phyloP scores from a whole-genome alignment of 108 stramenopile genomes.

The Cyclotella baltica region DNA sequence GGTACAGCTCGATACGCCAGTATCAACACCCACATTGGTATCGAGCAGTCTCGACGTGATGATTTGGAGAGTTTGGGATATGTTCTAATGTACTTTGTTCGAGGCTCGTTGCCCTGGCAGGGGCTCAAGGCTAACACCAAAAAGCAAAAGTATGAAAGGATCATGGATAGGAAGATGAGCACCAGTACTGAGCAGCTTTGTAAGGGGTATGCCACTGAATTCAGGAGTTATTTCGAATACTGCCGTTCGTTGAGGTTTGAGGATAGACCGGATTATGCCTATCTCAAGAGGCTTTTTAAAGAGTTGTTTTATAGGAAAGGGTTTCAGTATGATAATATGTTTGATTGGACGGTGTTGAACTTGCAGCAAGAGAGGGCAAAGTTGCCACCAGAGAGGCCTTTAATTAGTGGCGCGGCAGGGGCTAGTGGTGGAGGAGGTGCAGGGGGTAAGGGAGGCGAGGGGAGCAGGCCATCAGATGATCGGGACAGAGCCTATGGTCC shows the following conservation, averaged over 20 bases:
- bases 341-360: slow-evolving; percentile 99
- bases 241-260: slow-evolving; percentile 98
- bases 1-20: slow-evolving; percentile 99
- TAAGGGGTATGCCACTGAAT: slow-evolving; percentile 99
- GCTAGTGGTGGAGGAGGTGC: slow-evolving; percentile 12
- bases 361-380: slow-evolving; percentile 90
- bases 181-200: slow-evolving; percentile 98
- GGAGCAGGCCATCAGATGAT: slow-evolving; percentile 12
- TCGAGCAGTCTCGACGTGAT: slow-evolving; percentile 97
- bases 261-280: slow-evolving; percentile 99
- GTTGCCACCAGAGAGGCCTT: slow-evolving; percentile 75
- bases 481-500: not conserved
- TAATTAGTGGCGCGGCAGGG: slow-evolving; percentile 35
- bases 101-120: slow-evolving; percentile 99
- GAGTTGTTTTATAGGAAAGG: slow-evolving; percentile 98
- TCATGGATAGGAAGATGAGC: slow-evolving; percentile 99
- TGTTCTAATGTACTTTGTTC: slow-evolving; percentile 99
- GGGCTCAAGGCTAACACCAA: slow-evolving; percentile 99
- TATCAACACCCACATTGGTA: slow-evolving; percentile 99
- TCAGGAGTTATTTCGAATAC: slow-evolving; percentile 99
- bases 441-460: slow-evolving; percentile 41
- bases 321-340: slow-evolving; percentile 99
- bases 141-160: slow-evolving; percentile 99
- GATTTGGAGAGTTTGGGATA: slow-evolving; percentile 99
- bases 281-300: slow-evolving; percentile 97